phyloP scores from a whole-genome alignment of 768 basidiomycete species.

The Suillus variegatus region DNA sequence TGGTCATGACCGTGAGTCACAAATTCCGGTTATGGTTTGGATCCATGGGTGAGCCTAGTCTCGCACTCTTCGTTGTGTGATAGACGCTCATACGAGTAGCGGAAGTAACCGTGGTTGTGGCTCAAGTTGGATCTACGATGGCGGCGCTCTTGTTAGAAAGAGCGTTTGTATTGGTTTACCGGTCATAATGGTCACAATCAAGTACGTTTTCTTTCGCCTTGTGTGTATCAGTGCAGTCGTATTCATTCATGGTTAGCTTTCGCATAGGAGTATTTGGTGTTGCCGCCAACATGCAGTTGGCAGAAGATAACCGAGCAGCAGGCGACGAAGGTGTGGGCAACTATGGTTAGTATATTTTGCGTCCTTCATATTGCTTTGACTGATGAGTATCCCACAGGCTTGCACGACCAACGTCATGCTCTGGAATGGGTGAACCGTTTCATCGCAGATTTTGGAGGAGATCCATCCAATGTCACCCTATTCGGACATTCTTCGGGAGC shows the following conservation, averaged over 20 bases:
- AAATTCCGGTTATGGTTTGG: conserved; percentile 80
- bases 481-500: conserved; percentile 44
- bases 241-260: conserved; percentile 47
- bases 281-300: conserved; percentile 64
- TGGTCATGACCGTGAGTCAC: conserved; percentile 50
- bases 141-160: conserved; percentile 68
- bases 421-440: conserved; percentile 63
- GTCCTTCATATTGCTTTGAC: conserved; percentile 10
- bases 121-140: conserved; percentile 78
- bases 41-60: conserved; percentile 72
- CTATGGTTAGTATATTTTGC: conserved; percentile 52
- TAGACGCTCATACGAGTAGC: conserved; percentile 38
- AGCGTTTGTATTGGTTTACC: conserved; percentile 65
- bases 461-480: conserved; percentile 49
- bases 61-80: conserved; percentile 11
- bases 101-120: conserved; percentile 75
- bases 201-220: conserved; percentile 48
- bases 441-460: conserved; percentile 68
- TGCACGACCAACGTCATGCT: conserved; percentile 64
- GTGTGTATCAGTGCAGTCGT: conserved; percentile 2
- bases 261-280: conserved; percentile 78
- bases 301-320: conserved; percentile 63
- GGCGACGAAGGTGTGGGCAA: conserved; percentile 78
- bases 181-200: conserved; percentile 71
- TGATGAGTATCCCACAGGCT: conserved; percentile 38